Percentiles rank a stretch among this genome's conserved stretches.
phyloP scores from a whole-genome alignment of 768 basidiomycete genomes.

The Lepiota brunneoincarnata region DNA sequence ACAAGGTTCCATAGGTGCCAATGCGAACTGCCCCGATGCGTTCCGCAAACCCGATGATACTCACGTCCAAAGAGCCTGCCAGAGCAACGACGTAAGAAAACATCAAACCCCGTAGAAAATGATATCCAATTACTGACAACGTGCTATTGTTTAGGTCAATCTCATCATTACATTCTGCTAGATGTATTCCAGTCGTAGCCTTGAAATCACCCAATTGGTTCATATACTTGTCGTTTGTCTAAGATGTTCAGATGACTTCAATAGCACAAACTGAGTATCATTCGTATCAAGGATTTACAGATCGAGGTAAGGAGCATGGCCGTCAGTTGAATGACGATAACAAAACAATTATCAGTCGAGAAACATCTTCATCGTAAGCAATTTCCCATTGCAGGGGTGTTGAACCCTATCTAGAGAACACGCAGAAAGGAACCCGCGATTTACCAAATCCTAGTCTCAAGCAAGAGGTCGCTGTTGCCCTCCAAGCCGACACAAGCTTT shows the following conservation, averaged over 20 bases:
- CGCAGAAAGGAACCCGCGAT: slow-evolving; percentile 14
- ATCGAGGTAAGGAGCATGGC: too few relatives aligned
- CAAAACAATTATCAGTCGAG: not conserved
- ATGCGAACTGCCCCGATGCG: slow-evolving; percentile 31
- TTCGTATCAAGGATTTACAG: too few relatives aligned
- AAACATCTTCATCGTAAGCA: not conserved
- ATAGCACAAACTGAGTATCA: too few relatives aligned
- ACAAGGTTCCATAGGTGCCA: slow-evolving; percentile 25
- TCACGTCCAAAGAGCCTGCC: slow-evolving; percentile 36
- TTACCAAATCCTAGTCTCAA: slow-evolving; percentile 89
- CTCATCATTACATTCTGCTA: slow-evolving; percentile 33
- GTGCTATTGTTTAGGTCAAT: slow-evolving; percentile 25
- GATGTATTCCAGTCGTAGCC: not conserved
- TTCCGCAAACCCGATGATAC: slow-evolving; percentile 35
- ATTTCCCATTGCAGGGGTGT: too few relatives aligned
- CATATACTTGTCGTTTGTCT: too few relatives aligned
- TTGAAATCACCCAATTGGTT: not conserved
- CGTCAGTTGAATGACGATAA: not conserved
- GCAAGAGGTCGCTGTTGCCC: slow-evolving; percentile 76
- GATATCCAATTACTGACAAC: not conserved
- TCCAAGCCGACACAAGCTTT: slow-evolving; percentile 93
- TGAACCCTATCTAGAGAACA: not conserved
- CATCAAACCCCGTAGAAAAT: not conserved
- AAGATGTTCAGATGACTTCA: too few relatives aligned
- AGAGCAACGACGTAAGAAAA: slow-evolving; percentile 29